Percentiles rank a stretch among this genome's conserved stretches.
Evolutionary conservation across 1,284 basidiomycete genomes (phyloP).

Genomic region (Rhodotorula sp.): DNA sequence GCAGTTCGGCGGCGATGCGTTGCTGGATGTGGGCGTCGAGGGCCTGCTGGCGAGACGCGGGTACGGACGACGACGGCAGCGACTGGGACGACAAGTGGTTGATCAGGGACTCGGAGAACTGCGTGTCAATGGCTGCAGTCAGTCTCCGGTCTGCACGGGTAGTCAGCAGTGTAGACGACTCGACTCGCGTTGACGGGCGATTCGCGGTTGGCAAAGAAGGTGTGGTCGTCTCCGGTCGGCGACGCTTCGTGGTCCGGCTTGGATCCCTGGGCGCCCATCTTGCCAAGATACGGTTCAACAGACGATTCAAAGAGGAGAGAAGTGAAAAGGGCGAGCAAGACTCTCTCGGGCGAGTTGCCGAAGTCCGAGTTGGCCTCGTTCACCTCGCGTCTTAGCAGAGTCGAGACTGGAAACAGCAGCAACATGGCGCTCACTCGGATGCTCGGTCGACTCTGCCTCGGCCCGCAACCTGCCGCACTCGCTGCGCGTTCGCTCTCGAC

Average conservation of each 20-base stretch:
- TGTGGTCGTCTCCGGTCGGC: slow-evolving; percentile 12
- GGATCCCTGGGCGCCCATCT: slow-evolving; percentile 26
- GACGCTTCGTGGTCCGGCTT: slow-evolving; percentile 26
- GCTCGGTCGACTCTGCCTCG: slow-evolving; percentile 5
- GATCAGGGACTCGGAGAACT: slow-evolving; percentile 40
- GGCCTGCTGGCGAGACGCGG: slow-evolving; percentile 39
- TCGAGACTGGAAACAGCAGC: neutral
- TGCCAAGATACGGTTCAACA: neutral
- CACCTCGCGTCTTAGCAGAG: neutral
- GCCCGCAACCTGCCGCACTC: neutral
- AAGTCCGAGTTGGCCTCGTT: neutral
- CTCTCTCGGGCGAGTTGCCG: neutral
- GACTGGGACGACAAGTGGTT: slow-evolving; percentile 26
- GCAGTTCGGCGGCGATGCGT: slow-evolving; percentile 41
- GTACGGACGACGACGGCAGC: slow-evolving; percentile 25
- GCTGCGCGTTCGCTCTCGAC: neutral
- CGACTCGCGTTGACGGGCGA: slow-evolving; percentile 30
- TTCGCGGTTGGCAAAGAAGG: slow-evolving; percentile 35
- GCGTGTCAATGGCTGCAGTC: neutral
- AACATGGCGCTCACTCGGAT: slow-evolving; percentile 8
- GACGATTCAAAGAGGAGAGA: neutral
- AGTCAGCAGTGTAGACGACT: neutral
- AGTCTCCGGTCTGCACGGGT: neutral
- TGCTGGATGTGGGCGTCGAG: slow-evolving; percentile 44
- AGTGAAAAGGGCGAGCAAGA: too few relatives aligned